phyloP scores from a whole-genome alignment of 139 green algal species.

The Gonium pectorale region DNA sequence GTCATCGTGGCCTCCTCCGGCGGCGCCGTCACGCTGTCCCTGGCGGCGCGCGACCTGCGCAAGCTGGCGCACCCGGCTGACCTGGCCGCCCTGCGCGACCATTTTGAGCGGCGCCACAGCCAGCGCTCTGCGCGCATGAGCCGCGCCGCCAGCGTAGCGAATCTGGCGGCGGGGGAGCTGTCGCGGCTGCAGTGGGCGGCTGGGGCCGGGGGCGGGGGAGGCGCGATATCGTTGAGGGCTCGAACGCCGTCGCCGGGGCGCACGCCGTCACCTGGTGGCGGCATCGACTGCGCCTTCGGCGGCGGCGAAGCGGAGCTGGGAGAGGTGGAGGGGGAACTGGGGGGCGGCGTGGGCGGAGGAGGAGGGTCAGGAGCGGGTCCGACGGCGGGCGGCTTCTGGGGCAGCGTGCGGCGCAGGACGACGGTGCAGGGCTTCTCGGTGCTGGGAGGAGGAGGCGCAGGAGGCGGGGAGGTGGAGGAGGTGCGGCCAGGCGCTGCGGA shows the following conservation, averaged over 20 bases:
- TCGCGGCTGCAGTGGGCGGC: too few species aligned
- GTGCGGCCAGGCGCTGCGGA: neutral
- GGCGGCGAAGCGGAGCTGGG: too few species aligned
- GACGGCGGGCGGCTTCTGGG: neutral
- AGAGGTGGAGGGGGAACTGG: neutral
- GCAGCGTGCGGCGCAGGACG: neutral
- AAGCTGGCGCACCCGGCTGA: conserved; percentile 8
- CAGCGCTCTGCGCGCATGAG: neutral
- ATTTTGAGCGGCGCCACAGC: neutral
- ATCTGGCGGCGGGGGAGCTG: neutral
- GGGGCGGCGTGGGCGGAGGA: neutral
- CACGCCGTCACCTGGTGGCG: too few species aligned
- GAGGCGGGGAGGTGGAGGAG: neutral
- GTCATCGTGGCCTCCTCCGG: neutral
- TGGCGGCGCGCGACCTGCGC: neutral
- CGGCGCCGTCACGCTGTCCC: neutral
- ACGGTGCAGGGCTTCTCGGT: neutral
- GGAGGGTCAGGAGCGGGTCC: neutral
- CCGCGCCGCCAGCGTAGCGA: neutral
- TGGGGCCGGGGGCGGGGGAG: too few species aligned
- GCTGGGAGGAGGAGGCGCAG: neutral
- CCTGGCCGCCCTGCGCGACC: neutral
- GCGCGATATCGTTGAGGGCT: too few species aligned
- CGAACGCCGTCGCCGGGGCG: too few species aligned
- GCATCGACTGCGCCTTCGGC: too few species aligned